phyloP scores from a whole-genome alignment of 1,139 yeast species.

The Schwanniomyces etchellsii region DNA sequence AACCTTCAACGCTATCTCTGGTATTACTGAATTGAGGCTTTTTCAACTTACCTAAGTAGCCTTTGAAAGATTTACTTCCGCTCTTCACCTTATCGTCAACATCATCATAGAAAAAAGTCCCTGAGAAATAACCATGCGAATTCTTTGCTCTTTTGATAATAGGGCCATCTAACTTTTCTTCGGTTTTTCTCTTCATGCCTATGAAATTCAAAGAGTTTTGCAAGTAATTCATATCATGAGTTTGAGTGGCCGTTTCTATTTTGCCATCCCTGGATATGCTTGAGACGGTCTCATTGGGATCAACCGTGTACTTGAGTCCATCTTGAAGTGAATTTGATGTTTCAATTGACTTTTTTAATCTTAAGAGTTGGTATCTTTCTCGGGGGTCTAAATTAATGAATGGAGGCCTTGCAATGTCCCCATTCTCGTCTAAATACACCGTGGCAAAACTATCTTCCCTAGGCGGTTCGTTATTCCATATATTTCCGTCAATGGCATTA shows the following conservation, averaged over 20 bases:
- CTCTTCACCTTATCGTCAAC: slow-evolving; percentile 8
- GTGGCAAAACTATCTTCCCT: slow-evolving; percentile 29
- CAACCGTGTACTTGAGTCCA: slow-evolving; percentile 32
- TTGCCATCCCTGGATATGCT: slow-evolving; percentile 12
- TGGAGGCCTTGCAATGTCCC: slow-evolving; percentile 42
- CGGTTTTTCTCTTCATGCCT: slow-evolving; percentile 11
- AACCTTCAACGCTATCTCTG: neutral
- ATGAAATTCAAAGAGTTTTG: slow-evolving; percentile 20
- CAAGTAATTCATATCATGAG: slow-evolving; percentile 28
- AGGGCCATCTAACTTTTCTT: slow-evolving; percentile 7
- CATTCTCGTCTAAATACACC: slow-evolving; percentile 29
- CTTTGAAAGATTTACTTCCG: slow-evolving; percentile 13
- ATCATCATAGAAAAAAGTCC: slow-evolving; percentile 35
- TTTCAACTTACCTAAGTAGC: slow-evolving; percentile 27
- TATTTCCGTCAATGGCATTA: neutral
- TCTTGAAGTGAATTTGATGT: slow-evolving; percentile 28
- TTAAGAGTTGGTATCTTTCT: slow-evolving; percentile 39
- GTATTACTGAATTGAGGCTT: slow-evolving; percentile 20
- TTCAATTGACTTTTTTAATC: slow-evolving; percentile 34
- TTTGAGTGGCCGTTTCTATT: slow-evolving; percentile 42
- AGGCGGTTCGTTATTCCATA: neutral
- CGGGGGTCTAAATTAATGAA: slow-evolving; percentile 41
- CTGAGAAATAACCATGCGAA: slow-evolving; percentile 23
- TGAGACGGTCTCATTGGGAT: slow-evolving; percentile 37
- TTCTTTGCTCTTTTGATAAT: slow-evolving; percentile 13